phyloP scores from a whole-genome alignment of 108 stramenopile genomes.

The Skeletonema grethae region DNA sequence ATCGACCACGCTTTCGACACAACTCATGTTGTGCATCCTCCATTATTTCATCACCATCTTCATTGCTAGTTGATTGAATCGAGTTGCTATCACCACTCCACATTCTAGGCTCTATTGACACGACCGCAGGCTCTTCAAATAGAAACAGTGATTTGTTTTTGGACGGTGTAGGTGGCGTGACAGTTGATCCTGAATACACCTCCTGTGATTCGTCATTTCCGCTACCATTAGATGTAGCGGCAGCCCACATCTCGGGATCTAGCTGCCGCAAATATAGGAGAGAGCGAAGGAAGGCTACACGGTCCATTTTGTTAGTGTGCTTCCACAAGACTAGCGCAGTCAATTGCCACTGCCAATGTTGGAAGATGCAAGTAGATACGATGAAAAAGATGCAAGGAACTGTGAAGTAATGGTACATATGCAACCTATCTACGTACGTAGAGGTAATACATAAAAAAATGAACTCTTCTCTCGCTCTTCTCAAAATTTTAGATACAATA shows the following conservation, averaged over 20 bases:
- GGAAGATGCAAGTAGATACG: too few species aligned
- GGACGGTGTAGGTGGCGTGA: slow-evolving; percentile 28
- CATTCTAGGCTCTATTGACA: slow-evolving; percentile 37
- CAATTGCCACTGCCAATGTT: not conserved
- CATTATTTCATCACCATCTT: not conserved
- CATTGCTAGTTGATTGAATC: not conserved
- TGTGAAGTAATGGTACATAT: too few species aligned
- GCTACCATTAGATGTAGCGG: not conserved
- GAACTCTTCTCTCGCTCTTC: too few species aligned
- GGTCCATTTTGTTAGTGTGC: slow-evolving; percentile 25
- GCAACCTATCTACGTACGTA: not conserved
- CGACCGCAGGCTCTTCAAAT: slow-evolving; percentile 10
- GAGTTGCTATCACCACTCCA: not conserved
- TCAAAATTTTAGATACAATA: too few species aligned
- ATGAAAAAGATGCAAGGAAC: too few species aligned
- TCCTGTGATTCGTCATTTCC: not conserved
- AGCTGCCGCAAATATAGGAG: slow-evolving; percentile 31
- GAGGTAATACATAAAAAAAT: too few species aligned
- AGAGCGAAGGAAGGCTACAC: slow-evolving; percentile 37
- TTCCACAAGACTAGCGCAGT: not conserved
- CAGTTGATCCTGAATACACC: slow-evolving; percentile 26
- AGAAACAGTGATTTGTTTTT: not conserved
- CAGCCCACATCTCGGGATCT: slow-evolving; percentile 17
- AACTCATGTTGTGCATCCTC: not conserved
- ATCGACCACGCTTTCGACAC: not conserved